These are phyloP conservation scores for Lathyrus aphaca DNA, from an alignment of 306 rosid species.

Conservation along the genomic window DNA sequence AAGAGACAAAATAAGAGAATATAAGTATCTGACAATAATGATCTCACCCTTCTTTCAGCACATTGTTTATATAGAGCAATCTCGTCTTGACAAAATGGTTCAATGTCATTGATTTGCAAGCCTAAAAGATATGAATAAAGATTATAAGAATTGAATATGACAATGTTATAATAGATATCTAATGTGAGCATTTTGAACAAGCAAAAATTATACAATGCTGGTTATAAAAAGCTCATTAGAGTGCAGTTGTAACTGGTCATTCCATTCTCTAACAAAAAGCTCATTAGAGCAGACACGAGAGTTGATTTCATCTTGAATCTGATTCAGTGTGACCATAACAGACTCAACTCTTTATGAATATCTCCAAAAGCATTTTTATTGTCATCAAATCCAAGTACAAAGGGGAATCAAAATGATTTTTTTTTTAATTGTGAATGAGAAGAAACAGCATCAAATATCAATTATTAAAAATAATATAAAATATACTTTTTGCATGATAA, in stretches of 20 bases:
- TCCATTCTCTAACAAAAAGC: background rate
- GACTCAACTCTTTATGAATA: background rate
- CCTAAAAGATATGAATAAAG: constrained; percentile 55
- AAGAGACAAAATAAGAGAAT: background rate
- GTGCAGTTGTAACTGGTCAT: background rate
- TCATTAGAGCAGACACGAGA: background rate
- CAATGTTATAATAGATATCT: constrained; percentile 13
- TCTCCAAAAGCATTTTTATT: background rate
- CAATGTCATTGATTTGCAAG: constrained; percentile 92
- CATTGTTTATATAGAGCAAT: constrained; percentile 78
- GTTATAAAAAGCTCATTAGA: background rate
- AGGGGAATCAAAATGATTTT: background rate
- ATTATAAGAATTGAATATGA: constrained; percentile 15
- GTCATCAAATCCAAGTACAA: constrained; percentile 13
- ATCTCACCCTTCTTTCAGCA: constrained; percentile 79
- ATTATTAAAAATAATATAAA: constrained; percentile 2
- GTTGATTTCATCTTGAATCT: background rate
- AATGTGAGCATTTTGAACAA: constrained; percentile 1
- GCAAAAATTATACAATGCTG: background rate
- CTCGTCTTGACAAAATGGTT: constrained; percentile 97
- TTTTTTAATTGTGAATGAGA: background rate
- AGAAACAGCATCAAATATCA: background rate
- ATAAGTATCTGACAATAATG: constrained; percentile 17
- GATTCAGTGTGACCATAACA: background rate
- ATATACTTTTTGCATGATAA: background rate